phyloP scores from a whole-genome alignment of 345 rosid species.

The Isatis tinctoria region DNA sequence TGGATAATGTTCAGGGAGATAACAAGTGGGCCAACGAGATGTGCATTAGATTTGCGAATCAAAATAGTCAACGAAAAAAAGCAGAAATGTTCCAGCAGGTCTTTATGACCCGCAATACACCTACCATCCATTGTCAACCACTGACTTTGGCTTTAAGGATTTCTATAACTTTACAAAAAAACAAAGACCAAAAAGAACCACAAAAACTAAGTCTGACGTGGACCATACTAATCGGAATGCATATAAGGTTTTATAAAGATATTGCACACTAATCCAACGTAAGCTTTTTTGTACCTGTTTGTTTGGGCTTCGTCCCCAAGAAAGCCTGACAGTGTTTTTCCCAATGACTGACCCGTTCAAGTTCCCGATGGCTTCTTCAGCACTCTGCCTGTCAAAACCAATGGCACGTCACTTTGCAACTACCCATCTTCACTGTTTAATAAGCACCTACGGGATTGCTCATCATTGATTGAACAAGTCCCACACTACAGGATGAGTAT shows the following conservation, averaged over 20 bases:
- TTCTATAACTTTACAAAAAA: neutral
- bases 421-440: neutral
- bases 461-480: slow-evolving; percentile 1
- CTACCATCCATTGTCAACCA: slow-evolving; percentile 22
- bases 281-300: slow-evolving; percentile 49
- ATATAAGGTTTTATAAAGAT: neutral
- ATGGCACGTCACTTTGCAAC: slow-evolving; percentile 2
- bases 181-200: neutral
- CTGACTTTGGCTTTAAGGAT: slow-evolving; percentile 1
- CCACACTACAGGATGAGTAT: neutral
- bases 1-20: neutral
- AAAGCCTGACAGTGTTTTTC: slow-evolving; percentile 80
- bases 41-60: slow-evolving; percentile 10
- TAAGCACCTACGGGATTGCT: neutral
- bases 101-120: slow-evolving; percentile 10
- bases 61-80: slow-evolving; percentile 12
- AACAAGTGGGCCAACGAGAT: slow-evolving; percentile 11
- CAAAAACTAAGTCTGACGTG: neutral
- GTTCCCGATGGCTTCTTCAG: slow-evolving; percentile 66
- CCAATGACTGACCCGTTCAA: slow-evolving; percentile 73
- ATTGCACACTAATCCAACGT: neutral
- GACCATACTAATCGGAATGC: neutral
- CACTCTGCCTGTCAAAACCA: slow-evolving; percentile 53
- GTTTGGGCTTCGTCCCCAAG: slow-evolving; percentile 86
- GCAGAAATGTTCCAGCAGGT: slow-evolving; percentile 5